Evolutionary conservation across 2,329 filamentous ascomycete genomes (phyloP).

Genomic region (Pestalotiopsis sp.): DNA sequence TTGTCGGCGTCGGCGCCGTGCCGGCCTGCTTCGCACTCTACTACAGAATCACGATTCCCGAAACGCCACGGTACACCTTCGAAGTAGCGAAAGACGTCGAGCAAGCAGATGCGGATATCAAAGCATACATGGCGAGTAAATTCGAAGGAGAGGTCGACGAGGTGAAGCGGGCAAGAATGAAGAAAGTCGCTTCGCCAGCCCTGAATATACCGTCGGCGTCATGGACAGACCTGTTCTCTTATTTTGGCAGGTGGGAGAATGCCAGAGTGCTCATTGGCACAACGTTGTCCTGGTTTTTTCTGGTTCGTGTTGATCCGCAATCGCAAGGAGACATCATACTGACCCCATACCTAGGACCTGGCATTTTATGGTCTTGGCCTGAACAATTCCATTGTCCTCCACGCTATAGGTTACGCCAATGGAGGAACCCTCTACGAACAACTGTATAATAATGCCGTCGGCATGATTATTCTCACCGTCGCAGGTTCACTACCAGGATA

Average conservation of each 20-base stretch:
- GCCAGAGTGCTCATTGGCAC: slow-evolving; percentile 74
- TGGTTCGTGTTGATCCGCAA: slow-evolving; percentile 42
- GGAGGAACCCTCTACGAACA: slow-evolving; percentile 67
- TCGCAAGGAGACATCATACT: neutral
- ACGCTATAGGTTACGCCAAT: slow-evolving; percentile 70
- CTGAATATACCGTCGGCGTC: slow-evolving; percentile 70
- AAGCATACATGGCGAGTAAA: slow-evolving; percentile 56
- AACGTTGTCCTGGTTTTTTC: slow-evolving; percentile 80
- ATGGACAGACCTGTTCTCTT: slow-evolving; percentile 66
- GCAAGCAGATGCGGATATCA: slow-evolving; percentile 74
- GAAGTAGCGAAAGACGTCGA: slow-evolving; percentile 76
- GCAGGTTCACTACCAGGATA: slow-evolving; percentile 81
- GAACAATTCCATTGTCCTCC: slow-evolving; percentile 74
- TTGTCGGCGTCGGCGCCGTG: slow-evolving; percentile 78
- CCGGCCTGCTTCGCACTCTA: slow-evolving; percentile 81
- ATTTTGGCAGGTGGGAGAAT: slow-evolving; percentile 73
- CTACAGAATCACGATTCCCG: slow-evolving; percentile 83
- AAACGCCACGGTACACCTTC: slow-evolving; percentile 83
- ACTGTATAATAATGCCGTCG: slow-evolving; percentile 73
- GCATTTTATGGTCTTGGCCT: slow-evolving; percentile 73
- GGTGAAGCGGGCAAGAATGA: slow-evolving; percentile 53
- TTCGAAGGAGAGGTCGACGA: slow-evolving; percentile 51
- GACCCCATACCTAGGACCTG: slow-evolving; percentile 51
- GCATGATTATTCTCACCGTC: slow-evolving; percentile 76
- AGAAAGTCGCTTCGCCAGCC: slow-evolving; percentile 50